These are phyloP conservation scores for Gymnopilus dilepis DNA, from an alignment of 768 basidiomycete species.

Conservation along the genomic window DNA sequence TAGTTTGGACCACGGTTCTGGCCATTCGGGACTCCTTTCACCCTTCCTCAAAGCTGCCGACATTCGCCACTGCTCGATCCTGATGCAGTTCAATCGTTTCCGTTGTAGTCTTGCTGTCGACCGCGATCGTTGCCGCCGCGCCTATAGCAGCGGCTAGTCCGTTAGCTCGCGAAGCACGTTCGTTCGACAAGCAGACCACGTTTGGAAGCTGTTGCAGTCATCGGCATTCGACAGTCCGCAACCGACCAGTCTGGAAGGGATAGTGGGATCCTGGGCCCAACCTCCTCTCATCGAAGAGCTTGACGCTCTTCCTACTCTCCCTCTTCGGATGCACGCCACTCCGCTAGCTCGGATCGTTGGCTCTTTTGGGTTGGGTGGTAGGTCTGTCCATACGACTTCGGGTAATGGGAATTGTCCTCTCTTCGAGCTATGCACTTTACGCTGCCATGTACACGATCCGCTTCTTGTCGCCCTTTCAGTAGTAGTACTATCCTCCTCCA, in stretches of 20 bases:
- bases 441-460: constrained; percentile 11
- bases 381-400: constrained; percentile 9
- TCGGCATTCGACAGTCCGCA: constrained; percentile 7
- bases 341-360: constrained; percentile 28
- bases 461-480: constrained; percentile 15
- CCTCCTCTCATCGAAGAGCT: constrained; percentile 25
- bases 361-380: constrained; percentile 16
- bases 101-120: constrained; percentile 5
- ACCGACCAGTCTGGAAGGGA: constrained; percentile 16
- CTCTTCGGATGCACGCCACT: constrained; percentile 15
- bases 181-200: constrained; percentile 21
- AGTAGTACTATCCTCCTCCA: constrained; percentile 6
- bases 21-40: constrained; percentile 5
- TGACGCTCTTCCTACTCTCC: constrained; percentile 25
- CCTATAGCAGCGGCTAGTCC: constrained; percentile 34
- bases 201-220: constrained; percentile 17
- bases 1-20: neutral
- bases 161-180: constrained; percentile 25
- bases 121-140: constrained; percentile 25
- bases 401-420: neutral
- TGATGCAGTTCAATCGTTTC: constrained; percentile 14
- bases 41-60: constrained; percentile 5
- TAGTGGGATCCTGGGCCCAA: constrained; percentile 14
- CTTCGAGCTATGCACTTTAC: constrained; percentile 14
- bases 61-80: constrained; percentile 7